These are phyloP conservation scores for Arachis monticola DNA, from an alignment of 331 rosid genomes.

Conservation along the genomic window DNA sequence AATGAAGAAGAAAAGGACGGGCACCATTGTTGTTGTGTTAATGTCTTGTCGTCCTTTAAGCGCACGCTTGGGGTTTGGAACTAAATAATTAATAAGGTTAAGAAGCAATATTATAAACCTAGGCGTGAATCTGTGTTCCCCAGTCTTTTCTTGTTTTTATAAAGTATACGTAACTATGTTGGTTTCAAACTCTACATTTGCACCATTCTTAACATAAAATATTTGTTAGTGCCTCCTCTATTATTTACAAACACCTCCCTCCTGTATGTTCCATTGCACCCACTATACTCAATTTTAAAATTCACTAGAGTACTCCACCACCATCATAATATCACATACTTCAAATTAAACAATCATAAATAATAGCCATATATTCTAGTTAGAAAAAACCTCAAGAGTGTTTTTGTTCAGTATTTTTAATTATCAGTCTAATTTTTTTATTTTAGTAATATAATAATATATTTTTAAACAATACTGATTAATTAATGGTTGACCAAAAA, in stretches of 20 bases:
- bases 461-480: too few species aligned
- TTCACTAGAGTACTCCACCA: slow-evolving; percentile 32
- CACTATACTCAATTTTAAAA: slow-evolving; percentile 24
- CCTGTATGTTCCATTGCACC: slow-evolving; percentile 37
- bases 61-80: too few species aligned
- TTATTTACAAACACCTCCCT: slow-evolving; percentile 43
- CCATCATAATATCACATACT: too few species aligned
- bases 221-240: slow-evolving; percentile 11
- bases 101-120: slow-evolving; percentile 44
- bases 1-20: slow-evolving; percentile 37
- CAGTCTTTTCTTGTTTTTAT: slow-evolving; percentile 45
- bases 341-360: too few species aligned
- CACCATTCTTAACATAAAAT: slow-evolving; percentile 16
- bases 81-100: slow-evolving; percentile 38
- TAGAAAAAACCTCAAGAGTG: too few species aligned
- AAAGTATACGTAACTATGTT: slow-evolving; percentile 65
- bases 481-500: too few species aligned
- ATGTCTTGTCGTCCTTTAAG: too few species aligned
- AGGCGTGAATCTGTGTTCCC: slow-evolving; percentile 58
- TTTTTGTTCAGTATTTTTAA: too few species aligned
- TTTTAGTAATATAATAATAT: too few species aligned
- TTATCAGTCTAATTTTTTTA: too few species aligned
- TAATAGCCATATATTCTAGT: too few species aligned
- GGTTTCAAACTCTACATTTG: slow-evolving; percentile 60
- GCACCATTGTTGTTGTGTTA: slow-evolving; percentile 43